Evolutionary conservation across 1,284 basidiomycete species (phyloP).

Genomic region (Ganoderma lucidum): DNA sequence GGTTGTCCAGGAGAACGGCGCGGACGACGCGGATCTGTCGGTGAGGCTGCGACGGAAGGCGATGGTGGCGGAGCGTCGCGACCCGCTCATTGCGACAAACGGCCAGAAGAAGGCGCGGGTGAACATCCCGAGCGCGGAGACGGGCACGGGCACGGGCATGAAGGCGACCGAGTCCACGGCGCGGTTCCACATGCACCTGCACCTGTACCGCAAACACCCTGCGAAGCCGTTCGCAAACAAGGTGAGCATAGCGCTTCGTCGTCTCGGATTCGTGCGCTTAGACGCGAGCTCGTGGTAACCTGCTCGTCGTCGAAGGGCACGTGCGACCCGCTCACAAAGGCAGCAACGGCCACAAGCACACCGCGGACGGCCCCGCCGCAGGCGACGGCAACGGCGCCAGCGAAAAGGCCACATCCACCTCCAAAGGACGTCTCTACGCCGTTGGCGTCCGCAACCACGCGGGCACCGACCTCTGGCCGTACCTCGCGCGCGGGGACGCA

Average conservation of each 20-base stretch:
- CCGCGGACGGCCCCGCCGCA: neutral
- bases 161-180: slow-evolving; percentile 48
- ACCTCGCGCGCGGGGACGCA: slow-evolving; percentile 55
- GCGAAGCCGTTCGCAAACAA: slow-evolving; percentile 45
- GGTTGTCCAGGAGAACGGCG: slow-evolving; percentile 46
- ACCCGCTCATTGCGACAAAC: slow-evolving; percentile 43
- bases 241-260: slow-evolving; percentile 49
- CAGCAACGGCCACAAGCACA: neutral
- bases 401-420: neutral
- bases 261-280: slow-evolving; percentile 45
- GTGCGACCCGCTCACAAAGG: slow-evolving; percentile 45
- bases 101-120: slow-evolving; percentile 40
- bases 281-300: slow-evolving; percentile 45
- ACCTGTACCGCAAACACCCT: slow-evolving; percentile 53
- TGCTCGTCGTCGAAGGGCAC: slow-evolving; percentile 46
- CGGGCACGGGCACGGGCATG: slow-evolving; percentile 43
- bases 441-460: slow-evolving; percentile 51
- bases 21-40: slow-evolving; percentile 50
- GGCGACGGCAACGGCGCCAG: neutral
- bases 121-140: slow-evolving; percentile 44
- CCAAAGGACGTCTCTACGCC: slow-evolving; percentile 42
- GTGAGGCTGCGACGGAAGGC: slow-evolving; percentile 45
- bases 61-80: slow-evolving; percentile 49
- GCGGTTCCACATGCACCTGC: slow-evolving; percentile 56
- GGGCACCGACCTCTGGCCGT: slow-evolving; percentile 53